Conservation (phyloP, 2,329 filamentous ascomycete genomes). For the Aspergillus nomiae region DNA sequence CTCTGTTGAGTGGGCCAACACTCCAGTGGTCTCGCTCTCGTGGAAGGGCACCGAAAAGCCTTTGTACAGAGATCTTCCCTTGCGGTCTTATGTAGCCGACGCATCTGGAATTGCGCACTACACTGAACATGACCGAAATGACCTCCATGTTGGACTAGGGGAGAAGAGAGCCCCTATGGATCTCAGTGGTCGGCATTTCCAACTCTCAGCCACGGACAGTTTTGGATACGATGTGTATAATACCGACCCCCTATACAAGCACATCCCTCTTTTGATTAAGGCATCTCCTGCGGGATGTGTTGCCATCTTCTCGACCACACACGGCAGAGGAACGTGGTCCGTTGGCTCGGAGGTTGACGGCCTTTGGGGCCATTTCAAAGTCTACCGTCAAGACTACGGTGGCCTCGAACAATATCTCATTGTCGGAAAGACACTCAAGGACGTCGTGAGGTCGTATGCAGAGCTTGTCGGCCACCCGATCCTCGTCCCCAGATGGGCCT, state of each 20-base stretch:
- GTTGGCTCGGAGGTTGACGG: conserved; percentile 74
- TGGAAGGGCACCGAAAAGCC: conserved; percentile 53
- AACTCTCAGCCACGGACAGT: conserved; percentile 68
- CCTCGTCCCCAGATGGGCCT: conserved; percentile 70
- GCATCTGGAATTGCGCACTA: conserved; percentile 66
- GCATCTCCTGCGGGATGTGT: conserved; percentile 65
- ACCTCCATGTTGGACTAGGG: conserved; percentile 69
- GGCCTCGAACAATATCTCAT: conserved; percentile 72
- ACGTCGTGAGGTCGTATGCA: conserved; percentile 67
- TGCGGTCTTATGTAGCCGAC: conserved; percentile 67
- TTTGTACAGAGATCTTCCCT: conserved; percentile 63
- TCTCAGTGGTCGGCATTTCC: conserved; percentile 66
- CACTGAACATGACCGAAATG: conserved; percentile 61
- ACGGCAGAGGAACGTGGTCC: conserved; percentile 65
- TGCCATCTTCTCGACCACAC: conserved; percentile 68
- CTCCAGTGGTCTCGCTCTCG: conserved; percentile 61
- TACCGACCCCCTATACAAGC: conserved; percentile 74
- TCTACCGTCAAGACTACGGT: conserved; percentile 71
- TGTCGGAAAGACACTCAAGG: conserved; percentile 65
- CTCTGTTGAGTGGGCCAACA: conserved; percentile 59
- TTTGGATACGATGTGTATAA: conserved; percentile 73
- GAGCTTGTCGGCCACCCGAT: conserved; percentile 68
- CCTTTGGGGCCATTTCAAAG: conserved; percentile 74
- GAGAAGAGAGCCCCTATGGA: conserved; percentile 76
- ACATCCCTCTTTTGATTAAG: conserved; percentile 72